Base-by-base conservation (phyloP, 345 rosid genomes). In the Raphanus sativus region DNA sequence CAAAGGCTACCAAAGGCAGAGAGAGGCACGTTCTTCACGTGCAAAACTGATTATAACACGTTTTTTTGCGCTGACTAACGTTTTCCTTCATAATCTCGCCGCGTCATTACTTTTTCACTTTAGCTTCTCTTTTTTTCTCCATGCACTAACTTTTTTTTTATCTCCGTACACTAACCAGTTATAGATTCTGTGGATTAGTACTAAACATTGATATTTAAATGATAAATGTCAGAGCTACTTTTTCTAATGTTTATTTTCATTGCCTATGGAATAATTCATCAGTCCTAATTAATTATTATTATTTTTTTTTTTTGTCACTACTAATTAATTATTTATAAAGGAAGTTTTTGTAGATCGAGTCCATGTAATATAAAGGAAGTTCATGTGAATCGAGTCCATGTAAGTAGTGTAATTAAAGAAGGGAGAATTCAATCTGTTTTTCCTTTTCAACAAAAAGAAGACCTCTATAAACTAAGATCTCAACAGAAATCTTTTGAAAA, bases 91-190 rank as follows among this genome's bases (percentile, higher is more conserved):
- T 25, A 32, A 58, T 59, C 55, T 65, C 54, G 52, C 67, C 62
- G 30, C 67, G 52, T 70, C 38, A 77, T 30, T 17, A 70, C 70
- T 64, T 77, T 70, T 76, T 76, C 75, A 36, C 75, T 71, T 71
- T 70, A 40, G 58, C 17, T 45, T 48, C 42, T 56, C 66, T 60
- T 26, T 1, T 21, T 32, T 55, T 38, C 16, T 36, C 21, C 21
- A 0, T 21, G 21, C 21, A 21, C 21, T 21, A 21, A 21, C 21
- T 0, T 21, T 21, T 21, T 21, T 21, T 21, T 21, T 21, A 21
- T 17, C 8, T 32, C 8, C 29, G 59, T 45, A 55, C 77, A 78
- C 30, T 48, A 25, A 33, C 34, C n/a, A 71, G 12, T 56, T 29
- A 34, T 34, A 17, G 58, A 76, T 54, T 26, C 64, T 69, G 29